Conservation (phyloP, 768 basidiomycete species). For the Crepidotus variabilis region DNA sequence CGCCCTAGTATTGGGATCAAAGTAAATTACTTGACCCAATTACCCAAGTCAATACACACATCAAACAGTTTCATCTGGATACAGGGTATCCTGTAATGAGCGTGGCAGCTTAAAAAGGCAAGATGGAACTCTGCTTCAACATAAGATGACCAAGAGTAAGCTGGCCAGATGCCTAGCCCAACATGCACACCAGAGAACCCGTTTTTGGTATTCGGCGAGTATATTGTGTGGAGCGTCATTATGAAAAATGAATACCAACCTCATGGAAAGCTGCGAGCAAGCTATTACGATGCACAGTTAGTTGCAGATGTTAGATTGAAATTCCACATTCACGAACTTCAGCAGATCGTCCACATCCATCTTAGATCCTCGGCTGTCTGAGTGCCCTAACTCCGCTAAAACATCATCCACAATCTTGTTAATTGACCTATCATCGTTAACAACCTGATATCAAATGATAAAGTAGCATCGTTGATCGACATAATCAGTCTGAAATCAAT, state of each 20-base stretch:
- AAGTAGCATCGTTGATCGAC: neutral
- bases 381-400: constrained; percentile 64
- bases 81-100: no score
- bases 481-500: neutral
- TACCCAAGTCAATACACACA: no score
- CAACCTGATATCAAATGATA: constrained; percentile 38
- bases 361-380: constrained; percentile 82
- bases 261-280: constrained; percentile 72
- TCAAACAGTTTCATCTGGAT: no score
- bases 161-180: no score
- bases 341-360: constrained; percentile 92
- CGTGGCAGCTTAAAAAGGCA: no score
- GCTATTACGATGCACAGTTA: constrained; percentile 30
- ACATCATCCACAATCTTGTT: constrained; percentile 70
- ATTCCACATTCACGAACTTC: constrained; percentile 48
- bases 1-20: no score
- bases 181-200: no score
- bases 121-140: no score
- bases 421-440: constrained; percentile 69
- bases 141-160: no score
- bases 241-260: constrained; percentile 68
- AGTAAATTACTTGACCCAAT: no score
- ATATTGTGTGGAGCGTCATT: constrained; percentile 8
- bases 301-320: neutral
- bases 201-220: no score